Conservation (phyloP, 768 basidiomycete species). For the Pisolithus tinctorius region DNA sequence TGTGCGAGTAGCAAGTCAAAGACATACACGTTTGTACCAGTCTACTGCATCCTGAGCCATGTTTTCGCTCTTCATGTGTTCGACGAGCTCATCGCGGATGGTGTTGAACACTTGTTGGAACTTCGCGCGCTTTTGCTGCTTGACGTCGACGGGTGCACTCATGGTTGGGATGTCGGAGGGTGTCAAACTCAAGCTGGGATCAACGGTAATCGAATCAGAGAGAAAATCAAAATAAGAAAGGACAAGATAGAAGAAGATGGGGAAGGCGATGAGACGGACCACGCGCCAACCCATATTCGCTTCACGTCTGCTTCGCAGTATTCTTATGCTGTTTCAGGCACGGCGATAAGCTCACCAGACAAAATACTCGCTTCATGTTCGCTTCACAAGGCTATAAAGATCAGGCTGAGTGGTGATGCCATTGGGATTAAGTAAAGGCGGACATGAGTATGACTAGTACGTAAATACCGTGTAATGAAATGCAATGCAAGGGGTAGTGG, state of each 20-base stretch:
- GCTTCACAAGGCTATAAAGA: background rate
- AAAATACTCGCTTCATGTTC: background rate
- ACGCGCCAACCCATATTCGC: too few species aligned
- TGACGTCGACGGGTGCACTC: slow-evolving; percentile 21
- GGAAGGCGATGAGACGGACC: too few species aligned
- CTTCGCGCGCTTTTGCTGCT: slow-evolving; percentile 43
- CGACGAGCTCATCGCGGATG: slow-evolving; percentile 74
- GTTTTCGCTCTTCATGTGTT: slow-evolving; percentile 54
- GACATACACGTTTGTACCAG: slow-evolving; percentile 76
- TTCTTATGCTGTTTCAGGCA: too few species aligned
- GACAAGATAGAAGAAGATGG: too few species aligned
- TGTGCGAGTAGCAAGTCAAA: background rate
- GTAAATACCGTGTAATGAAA: slow-evolving; percentile 8
- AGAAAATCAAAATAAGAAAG: too few species aligned
- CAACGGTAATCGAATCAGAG: too few species aligned
- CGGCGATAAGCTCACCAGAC: background rate
- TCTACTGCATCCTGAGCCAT: slow-evolving; percentile 82
- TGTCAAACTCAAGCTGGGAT: too few species aligned
- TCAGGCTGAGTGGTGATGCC: slow-evolving; percentile 18
- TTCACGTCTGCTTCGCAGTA: too few species aligned
- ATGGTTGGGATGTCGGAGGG: slow-evolving; percentile 5
- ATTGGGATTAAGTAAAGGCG: slow-evolving; percentile 8
- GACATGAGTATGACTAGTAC: slow-evolving; percentile 5
- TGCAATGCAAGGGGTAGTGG: slow-evolving; percentile 3
- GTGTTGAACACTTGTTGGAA: slow-evolving; percentile 70